Base-by-base conservation (phyloP, 1,284 basidiomycete species). In the Rhodofomes roseus region DNA sequence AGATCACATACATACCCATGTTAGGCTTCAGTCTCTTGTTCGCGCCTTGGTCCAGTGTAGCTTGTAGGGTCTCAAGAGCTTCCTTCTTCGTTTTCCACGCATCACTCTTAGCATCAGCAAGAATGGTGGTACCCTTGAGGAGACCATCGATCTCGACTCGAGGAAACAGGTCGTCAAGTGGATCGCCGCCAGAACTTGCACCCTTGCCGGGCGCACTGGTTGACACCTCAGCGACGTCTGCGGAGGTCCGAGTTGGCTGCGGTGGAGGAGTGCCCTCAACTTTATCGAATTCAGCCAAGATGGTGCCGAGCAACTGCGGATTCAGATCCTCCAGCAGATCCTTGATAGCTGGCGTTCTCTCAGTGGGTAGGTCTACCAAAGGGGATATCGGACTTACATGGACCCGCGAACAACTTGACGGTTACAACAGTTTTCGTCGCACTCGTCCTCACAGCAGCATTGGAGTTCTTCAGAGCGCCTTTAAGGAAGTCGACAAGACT, bases 51-150 rank as follows among this genome's bases (percentile, higher is more conserved):
- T 97, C 94, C 43, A 99, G 76, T 56, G 95, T 84, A 0, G 84
- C 86, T 66, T 93, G 91, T 16, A 99, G 76, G 1, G 82, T 80
- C 71, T 99, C 97, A 58, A 99, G 80, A 1, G 92, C 95, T 70
- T 98, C 97, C 74, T 99, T 99, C 76, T 96, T 91, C 6, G 86
- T 88, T 77, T 99, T 99, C 97, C 97, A 99, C 0, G 93, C 89
- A 66, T 98, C 97, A 65, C 87, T 94, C 76, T 93, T 93, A 11
- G 88, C 82, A 68, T 95, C 93, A 1, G 86, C 79, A 29, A 96
- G 76, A 52, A 98, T 90, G 1, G 86, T 86, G 0, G 93, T 93
- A n/a, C 89, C 87, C 61, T 91, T 89, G 40, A 99, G 78, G 25
- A 99, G 76, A 59, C 86, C 82, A 67, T 99, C 96, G 52, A 99